Evolutionary conservation across 306 rosid species (phyloP), one percentile per base, ranked within the genome.

Genomic region (Vigna nakashimae): DNA sequence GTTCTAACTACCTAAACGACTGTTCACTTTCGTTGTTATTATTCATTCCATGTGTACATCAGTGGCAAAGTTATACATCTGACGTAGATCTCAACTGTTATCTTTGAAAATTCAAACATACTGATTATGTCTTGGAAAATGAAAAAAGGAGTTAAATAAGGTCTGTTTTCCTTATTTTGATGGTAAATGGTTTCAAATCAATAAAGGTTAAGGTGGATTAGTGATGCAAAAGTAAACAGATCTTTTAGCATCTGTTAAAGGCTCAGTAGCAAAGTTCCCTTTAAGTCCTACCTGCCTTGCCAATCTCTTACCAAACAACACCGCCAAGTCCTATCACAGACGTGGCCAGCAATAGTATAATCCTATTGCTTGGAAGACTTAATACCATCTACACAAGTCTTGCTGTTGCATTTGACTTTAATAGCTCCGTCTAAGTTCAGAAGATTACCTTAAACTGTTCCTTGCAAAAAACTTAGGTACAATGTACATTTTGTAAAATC

Each of bases 181-280:
- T 73, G 78, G 79, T 74, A 65, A 75, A 75, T 80, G 86, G 81
- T 76, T 73, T 89, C 85, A 86, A 81, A 78, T 84, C 80, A 77
- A 66, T 64, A 48, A 78, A 48, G 78, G 84, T 79, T 79, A 60
- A 80, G 79, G 89, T 80, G 81, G 85, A 86, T 71, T 78, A 38
- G 84, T 83, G 84, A 79, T 85, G 83, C 85, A 84, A 85, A 88
- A 81, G 86, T 65, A 71, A 83, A 87, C 78, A 74, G 1, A 45
- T 74, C 85, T 85, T 87, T 84, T 83, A 71, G 84, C 82, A 85
- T 80, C 68, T 79, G n/a, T 48, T 75, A 78, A 84, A 83, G 84
- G 76, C 34, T 78, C 4, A 30, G 34, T 68, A 77, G 22, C 80
- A 79, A 88, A 82, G 82, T 82, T 63, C 72, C 83, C 87, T 77